Base-by-base conservation (phyloP, 2,329 filamentous ascomycete species). In the Pseudopithomyces chartarum region DNA sequence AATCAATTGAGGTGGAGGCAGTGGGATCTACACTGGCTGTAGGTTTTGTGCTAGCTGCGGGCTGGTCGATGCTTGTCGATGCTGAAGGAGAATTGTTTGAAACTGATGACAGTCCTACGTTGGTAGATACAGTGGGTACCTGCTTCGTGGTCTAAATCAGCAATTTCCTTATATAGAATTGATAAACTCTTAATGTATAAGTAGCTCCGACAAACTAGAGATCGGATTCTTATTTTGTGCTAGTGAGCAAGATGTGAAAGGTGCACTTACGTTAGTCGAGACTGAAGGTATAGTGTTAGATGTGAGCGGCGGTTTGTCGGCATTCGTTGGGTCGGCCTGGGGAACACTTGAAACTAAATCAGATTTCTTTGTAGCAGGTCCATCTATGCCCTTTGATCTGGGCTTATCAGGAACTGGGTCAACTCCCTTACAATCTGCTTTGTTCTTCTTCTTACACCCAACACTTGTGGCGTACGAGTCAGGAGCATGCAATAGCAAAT, bases 371-470 rank as follows among this genome's bases (percentile, higher is more conserved):
- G 49, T 43, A 20, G 10, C 26, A 1, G 49, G 49, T 2, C 33
- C 26, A 43, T 52, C 39, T 6, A 26, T 26, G 11, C n/a, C 26
- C 38, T 44, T 52, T 12, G 39, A 15, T 29, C 44, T 52, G 17
- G 49, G 38, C 19, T 36, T 34, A 7, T 52, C 40, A 15, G 49
- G 49, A 3, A 44, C 26, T 8, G 49, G 26, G n/a, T 52, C 40
- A 5, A 44, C 23, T 2, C 6, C 10, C 38, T 52, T 52, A 22
- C 47, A 50, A 12, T 40, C 47, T 8, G 47, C 19, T 26, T 52
- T 52, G 39, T 44, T 36, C 49, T 52, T 52, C 39, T 36, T 44
- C 39, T 43, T 52, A 39, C 49, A 52, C 13, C 49, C 49, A 11
- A 52, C 20, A 17, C 49, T 52, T 20, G 39, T 52, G 32, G 34